These are phyloP conservation scores for Tarenaya hassleriana DNA, from an alignment of 345 rosid species.

Conservation along the genomic window DNA sequence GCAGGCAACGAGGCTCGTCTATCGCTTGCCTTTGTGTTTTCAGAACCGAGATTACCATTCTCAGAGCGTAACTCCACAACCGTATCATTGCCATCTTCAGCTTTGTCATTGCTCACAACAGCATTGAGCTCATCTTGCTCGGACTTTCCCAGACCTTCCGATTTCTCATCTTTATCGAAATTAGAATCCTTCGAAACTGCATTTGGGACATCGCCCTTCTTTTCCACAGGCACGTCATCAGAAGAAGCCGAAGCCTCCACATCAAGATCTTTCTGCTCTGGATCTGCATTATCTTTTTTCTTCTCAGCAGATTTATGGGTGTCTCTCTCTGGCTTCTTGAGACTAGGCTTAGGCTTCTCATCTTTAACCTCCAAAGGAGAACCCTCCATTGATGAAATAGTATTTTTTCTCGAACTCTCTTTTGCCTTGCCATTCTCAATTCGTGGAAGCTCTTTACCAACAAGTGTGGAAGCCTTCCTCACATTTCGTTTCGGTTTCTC, in stretches of 20 bases:
- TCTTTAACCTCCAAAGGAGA: no score
- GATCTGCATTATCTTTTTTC: no score
- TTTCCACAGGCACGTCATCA: no score
- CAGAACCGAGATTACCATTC: constrained; percentile 30
- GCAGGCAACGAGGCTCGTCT: constrained; percentile 69
- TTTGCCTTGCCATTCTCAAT: no score
- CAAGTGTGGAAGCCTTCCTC: constrained; percentile 43
- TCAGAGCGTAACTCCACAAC: constrained; percentile 30
- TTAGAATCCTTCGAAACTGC: constrained; percentile 27
- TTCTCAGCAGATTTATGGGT: no score
- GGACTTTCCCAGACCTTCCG: constrained; percentile 20
- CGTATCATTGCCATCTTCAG: constrained; percentile 32
- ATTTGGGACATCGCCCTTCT: constrained; percentile 18
- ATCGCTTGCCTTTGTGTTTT: constrained; percentile 39
- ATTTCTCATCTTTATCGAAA: constrained; percentile 18
- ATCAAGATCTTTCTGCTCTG: no score
- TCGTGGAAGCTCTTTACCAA: constrained; percentile 40
- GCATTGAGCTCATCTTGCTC: constrained; percentile 29
- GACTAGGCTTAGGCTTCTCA: no score
- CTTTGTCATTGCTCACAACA: constrained; percentile 29
- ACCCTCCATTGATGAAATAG: no score
- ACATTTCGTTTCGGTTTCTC: constrained; percentile 43
- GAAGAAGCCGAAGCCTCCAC: no score
- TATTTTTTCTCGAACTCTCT: no score
- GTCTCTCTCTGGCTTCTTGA: no score